Evolutionary conservation across 331 rosid species (phyloP).

Genomic region (Quercus tomentella): DNA sequence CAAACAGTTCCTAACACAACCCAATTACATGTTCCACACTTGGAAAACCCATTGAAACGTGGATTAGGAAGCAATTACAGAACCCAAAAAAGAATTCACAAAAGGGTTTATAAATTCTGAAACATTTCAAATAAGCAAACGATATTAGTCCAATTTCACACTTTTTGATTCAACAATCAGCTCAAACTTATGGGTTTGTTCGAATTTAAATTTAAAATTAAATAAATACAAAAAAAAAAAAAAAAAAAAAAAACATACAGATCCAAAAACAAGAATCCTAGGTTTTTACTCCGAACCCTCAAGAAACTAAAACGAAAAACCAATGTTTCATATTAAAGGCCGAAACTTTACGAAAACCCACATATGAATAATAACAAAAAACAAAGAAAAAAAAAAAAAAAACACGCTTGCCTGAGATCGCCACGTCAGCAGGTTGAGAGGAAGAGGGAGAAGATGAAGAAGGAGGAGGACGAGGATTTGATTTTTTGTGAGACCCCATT

Average conservation of each 20-base stretch:
- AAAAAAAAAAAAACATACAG: neutral
- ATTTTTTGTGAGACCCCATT: conserved; percentile 49
- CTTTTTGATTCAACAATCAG: neutral
- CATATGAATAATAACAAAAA: neutral
- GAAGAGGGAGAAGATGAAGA: conserved; percentile 16
- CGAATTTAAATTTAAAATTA: too few species aligned
- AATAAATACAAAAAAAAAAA: neutral
- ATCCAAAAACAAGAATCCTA: neutral
- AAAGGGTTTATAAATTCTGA: neutral
- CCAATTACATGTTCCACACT: neutral
- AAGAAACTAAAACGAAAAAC: neutral
- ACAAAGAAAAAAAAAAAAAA: neutral
- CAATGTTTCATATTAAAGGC: neutral
- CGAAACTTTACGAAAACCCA: neutral
- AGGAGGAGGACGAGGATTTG: conserved; percentile 25
- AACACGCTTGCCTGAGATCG: conserved; percentile 38
- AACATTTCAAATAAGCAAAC: neutral
- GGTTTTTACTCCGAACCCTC: neutral
- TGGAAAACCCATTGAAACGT: neutral
- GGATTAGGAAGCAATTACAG: neutral
- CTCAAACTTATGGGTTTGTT: neutral
- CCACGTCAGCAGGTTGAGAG: conserved; percentile 17
- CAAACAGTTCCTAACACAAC: neutral
- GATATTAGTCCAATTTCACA: neutral
- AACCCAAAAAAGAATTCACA: neutral